Evolutionary conservation across 2,329 filamentous ascomycete genomes (phyloP).

Genomic region (Paecilomyces fulvus): DNA sequence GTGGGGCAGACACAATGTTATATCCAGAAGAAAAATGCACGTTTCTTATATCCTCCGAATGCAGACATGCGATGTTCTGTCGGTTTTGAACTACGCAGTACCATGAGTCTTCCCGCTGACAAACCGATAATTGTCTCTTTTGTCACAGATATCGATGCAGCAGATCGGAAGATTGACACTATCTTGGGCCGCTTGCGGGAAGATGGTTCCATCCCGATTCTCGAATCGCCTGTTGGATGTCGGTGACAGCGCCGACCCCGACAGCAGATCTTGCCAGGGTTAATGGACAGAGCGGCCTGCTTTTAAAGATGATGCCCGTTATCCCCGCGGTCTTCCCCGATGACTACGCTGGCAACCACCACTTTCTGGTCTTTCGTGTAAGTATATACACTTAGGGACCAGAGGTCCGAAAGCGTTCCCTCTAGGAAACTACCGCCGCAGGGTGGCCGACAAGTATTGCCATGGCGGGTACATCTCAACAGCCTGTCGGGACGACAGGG

Average conservation of each 20-base stretch:
- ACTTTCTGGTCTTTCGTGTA: not conserved
- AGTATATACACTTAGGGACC: not conserved
- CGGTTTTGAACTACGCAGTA: not conserved
- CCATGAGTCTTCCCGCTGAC: not conserved
- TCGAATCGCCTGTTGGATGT: not conserved
- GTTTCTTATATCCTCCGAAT: not conserved
- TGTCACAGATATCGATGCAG: not conserved
- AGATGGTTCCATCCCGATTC: not conserved
- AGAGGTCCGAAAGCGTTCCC: not conserved
- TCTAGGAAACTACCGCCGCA: not conserved
- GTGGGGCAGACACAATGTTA: not conserved
- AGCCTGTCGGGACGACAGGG: not conserved
- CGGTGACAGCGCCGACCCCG: not conserved
- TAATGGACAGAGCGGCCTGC: not conserved
- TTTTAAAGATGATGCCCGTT: not conserved
- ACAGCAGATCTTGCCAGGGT: slow-evolving; percentile 1
- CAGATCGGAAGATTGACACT: not conserved
- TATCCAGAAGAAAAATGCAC: not conserved
- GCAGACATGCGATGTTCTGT: not conserved
- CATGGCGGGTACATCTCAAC: not conserved
- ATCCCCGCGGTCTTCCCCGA: not conserved
- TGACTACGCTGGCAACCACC: not conserved
- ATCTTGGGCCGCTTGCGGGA: not conserved
- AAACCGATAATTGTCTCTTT: not conserved
- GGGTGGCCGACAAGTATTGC: not conserved